Conservation (phyloP, 2,329 filamentous ascomycete species). For the Graphilbum ipis-grandicollis region DNA sequence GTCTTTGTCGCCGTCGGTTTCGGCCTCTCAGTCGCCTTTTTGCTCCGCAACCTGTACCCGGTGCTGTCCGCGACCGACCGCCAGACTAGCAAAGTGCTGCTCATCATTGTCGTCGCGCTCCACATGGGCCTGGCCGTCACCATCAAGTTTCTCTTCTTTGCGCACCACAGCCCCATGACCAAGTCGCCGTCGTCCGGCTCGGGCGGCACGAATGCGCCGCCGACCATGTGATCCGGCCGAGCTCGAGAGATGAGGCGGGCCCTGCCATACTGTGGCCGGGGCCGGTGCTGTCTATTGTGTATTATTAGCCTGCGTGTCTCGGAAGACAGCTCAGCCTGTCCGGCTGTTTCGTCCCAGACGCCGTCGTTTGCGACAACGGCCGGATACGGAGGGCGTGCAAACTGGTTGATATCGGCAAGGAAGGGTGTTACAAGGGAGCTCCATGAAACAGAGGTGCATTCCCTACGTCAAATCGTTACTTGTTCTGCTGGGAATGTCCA, state of each 20-base stretch:
- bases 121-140: slow-evolving; percentile 83
- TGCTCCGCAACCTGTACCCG: slow-evolving; percentile 76
- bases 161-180: slow-evolving; percentile 45
- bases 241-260: no score
- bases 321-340: no score
- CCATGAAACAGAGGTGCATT: no score
- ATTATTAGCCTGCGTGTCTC: neutral
- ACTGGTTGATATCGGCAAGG: no score
- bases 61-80: slow-evolving; percentile 84
- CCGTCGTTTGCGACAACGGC: no score
- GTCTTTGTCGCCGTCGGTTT: slow-evolving; percentile 81
- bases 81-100: slow-evolving; percentile 74
- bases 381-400: no score
- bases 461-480: no score
- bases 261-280: no score
- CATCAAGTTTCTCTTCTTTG: slow-evolving; percentile 96
- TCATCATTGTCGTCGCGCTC: slow-evolving; percentile 67
- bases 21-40: slow-evolving; percentile 63
- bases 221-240: neutral
- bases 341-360: no score
- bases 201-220: slow-evolving; percentile 2
- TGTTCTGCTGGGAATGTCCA: no score
- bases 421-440: no score
- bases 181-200: slow-evolving; percentile 3
- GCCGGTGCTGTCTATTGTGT: neutral